Conservation (phyloP, 2,329 filamentous ascomycete species). For the Macrophomina tecta region DNA sequence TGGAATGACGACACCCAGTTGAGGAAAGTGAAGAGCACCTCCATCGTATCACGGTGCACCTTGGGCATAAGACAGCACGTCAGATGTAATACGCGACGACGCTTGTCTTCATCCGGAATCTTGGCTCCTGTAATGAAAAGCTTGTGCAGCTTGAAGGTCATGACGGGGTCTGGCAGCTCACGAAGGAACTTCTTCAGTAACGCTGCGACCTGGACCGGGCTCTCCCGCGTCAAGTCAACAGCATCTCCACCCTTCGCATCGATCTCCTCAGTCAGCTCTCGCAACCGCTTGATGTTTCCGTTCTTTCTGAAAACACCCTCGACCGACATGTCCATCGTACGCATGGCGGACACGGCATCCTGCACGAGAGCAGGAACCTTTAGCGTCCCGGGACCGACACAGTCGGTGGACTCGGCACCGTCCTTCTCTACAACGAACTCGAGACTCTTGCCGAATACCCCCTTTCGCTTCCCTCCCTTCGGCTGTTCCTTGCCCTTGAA, state of each 20-base stretch:
- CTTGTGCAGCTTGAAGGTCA: slow-evolving; percentile 93
- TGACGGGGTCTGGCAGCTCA: slow-evolving; percentile 89
- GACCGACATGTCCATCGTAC: slow-evolving; percentile 98
- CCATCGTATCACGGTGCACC: slow-evolving; percentile 88
- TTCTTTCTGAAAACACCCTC: slow-evolving; percentile 99
- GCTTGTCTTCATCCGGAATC: slow-evolving; percentile 79
- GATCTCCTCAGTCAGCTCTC: slow-evolving; percentile 83
- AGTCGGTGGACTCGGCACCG: slow-evolving; percentile 96
- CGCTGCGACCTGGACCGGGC: slow-evolving; percentile 90
- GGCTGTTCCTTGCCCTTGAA: slow-evolving; percentile 69
- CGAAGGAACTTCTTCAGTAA: slow-evolving; percentile 94
- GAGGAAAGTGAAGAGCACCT: slow-evolving; percentile 93
- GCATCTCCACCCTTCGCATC: slow-evolving; percentile 85
- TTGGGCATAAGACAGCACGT: slow-evolving; percentile 93
- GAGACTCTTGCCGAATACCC: slow-evolving; percentile 87
- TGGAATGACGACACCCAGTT: slow-evolving; percentile 98
- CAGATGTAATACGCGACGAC: slow-evolving; percentile 85
- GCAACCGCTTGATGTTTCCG: slow-evolving; percentile 93
- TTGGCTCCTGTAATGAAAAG: slow-evolving; percentile 90
- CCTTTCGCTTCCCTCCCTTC: slow-evolving; percentile 86
- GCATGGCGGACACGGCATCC: slow-evolving; percentile 91
- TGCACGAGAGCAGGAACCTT: slow-evolving; percentile 95
- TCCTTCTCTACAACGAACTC: slow-evolving; percentile 91
- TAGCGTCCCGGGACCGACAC: slow-evolving; percentile 88
- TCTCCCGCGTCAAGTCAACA: slow-evolving; percentile 85